phyloP scores from a whole-genome alignment of 1,284 basidiomycete species.

The Austroboletus olivaceoglutinosus region DNA sequence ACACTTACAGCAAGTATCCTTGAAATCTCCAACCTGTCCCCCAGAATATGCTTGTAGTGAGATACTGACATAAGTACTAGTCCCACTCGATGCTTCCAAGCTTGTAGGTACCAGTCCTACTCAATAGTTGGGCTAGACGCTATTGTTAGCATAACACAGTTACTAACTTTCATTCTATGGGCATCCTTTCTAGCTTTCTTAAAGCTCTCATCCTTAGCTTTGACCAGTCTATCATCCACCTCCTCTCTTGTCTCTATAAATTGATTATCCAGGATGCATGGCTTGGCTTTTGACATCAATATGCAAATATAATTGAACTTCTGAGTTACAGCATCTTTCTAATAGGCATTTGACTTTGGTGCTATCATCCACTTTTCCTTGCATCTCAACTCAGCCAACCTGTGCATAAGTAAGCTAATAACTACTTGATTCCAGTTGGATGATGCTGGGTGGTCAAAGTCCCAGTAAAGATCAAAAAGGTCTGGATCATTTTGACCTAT shows the following conservation, averaged over 20 bases:
- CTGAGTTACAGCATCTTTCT: not conserved
- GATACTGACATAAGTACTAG: no score
- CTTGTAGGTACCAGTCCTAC: no score
- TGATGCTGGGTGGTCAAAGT: not conserved
- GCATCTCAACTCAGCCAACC: not conserved
- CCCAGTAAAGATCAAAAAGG: not conserved
- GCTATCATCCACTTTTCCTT: not conserved
- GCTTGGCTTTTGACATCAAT: no score
- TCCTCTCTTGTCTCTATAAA: not conserved
- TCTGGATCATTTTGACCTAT: not conserved
- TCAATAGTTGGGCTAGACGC: no score
- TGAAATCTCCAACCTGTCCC: no score
- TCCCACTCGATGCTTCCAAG: no score
- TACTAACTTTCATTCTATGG: no score
- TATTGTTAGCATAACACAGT: no score
- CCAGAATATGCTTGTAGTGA: no score
- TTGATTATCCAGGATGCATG: no score
- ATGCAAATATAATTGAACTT: not conserved
- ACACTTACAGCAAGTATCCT: no score
- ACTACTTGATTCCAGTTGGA: slow-evolving; percentile 3
- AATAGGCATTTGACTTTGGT: not conserved
- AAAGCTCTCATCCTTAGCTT: not conserved
- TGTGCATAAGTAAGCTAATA: not conserved
- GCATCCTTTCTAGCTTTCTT: no score
- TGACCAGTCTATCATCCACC: not conserved